Evolutionary conservation across 73 alveolate species (phyloP), one percentile per base, ranked within the genome.

Genomic region (Paramecium biaurelia): DNA sequence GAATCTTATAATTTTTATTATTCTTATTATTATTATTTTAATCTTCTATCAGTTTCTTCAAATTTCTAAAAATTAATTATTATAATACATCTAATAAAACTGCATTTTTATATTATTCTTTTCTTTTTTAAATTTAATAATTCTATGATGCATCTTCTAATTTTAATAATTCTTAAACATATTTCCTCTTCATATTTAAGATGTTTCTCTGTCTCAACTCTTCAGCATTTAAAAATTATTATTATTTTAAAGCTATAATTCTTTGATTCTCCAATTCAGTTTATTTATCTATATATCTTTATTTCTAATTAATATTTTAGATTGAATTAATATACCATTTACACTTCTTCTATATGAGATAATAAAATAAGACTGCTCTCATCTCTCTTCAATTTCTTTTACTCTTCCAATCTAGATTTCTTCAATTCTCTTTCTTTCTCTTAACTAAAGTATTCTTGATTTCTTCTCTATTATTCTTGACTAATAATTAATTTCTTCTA

Each of bases 31-130:
- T 43, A 63, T 26, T 37, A 4, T 24, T 45, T 79, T 18, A 38
- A 79, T 79, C 90, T 38, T 45, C 72, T 79, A 20, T 79, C 90
- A 5, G 72, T 45, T 79, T 79, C 90, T 24, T 79, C 90, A 14
- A 79, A 47, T 43, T 15, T 79, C 56, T 79, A 32, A 53, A 15
- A 47, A 4, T 14, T 23, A 24, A 42, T 4, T 4, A 14, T 2
- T 0, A 63, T 63, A 4, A 63, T 63, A 63, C 84, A 30, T 63
- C 84, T 63, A 63, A 63, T 26, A 63, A 12, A 14, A 30, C 20
- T 30, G 47, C 47, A 63, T 79, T 79, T 34, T 42, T 79, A 47
- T 43, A 79, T 20, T 79, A 32, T 30, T 79, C 74, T 45, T 79
- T 79, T 79, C 90, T 79, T 79, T 79, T 24, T 20, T 43, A 26